Conservation (phyloP, 2,329 filamentous ascomycete genomes). For the Fusarium musae region DNA sequence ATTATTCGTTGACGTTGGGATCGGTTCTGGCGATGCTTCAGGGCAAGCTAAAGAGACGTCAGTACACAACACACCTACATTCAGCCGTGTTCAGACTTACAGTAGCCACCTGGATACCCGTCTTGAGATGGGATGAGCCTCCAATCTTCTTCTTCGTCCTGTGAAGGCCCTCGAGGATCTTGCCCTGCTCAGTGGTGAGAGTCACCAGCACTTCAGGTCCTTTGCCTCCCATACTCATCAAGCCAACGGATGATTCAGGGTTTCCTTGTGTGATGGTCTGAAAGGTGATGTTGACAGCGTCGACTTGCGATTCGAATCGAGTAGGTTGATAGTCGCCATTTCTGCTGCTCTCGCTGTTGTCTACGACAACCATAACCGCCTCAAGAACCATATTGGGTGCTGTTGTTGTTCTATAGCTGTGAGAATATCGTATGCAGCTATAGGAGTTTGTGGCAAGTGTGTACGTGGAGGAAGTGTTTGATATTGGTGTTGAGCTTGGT, state of each 20-base stretch:
- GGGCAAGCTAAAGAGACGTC: conserved; percentile 74
- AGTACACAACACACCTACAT: neutral
- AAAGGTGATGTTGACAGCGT: conserved; percentile 95
- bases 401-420: conserved; percentile 27
- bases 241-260: conserved; percentile 94
- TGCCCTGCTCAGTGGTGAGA: conserved; percentile 94
- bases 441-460: conserved; percentile 3
- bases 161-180: conserved; percentile 91
- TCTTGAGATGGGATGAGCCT: conserved; percentile 87
- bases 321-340: conserved; percentile 95
- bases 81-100: conserved; percentile 64
- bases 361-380: conserved; percentile 99
- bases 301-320: conserved; percentile 94
- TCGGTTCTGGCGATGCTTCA: conserved; percentile 98
- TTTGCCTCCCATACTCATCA: conserved; percentile 99
- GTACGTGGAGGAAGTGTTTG: neutral
- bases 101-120: conserved; percentile 92
- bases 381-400: conserved; percentile 90
- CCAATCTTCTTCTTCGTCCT: conserved; percentile 91
- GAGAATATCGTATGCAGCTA: neutral
- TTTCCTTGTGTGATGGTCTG: conserved; percentile 95
- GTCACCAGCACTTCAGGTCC: conserved; percentile 98
- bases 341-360: conserved; percentile 98
- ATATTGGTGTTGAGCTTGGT: conserved; percentile 38
- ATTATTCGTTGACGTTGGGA: conserved; percentile 96